A percentile compares a stretch with the other conserved stretches of the same genome.
Evolutionary conservation across 1,139 yeast genomes (phyloP).

Genomic region (Eremothecium sinecaudum): DNA sequence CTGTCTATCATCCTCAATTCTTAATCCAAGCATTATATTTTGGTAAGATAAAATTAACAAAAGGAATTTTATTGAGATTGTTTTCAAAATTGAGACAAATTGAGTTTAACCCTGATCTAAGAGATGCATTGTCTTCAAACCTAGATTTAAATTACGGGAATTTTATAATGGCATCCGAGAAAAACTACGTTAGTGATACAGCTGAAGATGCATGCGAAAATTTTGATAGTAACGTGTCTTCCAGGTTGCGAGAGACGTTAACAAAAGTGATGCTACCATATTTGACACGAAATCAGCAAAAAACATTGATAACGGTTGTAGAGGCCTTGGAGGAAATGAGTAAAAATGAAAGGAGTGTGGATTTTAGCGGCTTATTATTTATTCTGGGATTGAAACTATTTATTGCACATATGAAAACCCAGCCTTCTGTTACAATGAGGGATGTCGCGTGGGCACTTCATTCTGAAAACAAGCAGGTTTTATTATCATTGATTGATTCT

Average conservation of each 20-base stretch:
- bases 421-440: conserved; percentile 55
- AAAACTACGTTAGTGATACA: conserved; percentile 16
- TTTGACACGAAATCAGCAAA: conserved; percentile 84
- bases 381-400: conserved; percentile 64
- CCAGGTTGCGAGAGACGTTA: conserved; percentile 48
- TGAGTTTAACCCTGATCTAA: conserved; percentile 35
- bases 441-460: conserved; percentile 86
- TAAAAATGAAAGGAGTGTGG: conserved; percentile 44
- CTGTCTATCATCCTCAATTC: conserved; percentile 86
- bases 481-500: conserved; percentile 48
- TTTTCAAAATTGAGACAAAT: conserved; percentile 44
- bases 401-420: conserved; percentile 42
- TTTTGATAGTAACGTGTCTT: conserved; percentile 41
- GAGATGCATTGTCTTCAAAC: conserved; percentile 32
- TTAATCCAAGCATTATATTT: conserved; percentile 67
- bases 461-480: conserved; percentile 63
- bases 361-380: conserved; percentile 64
- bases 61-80: conserved; percentile 47
- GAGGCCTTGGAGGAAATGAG: conserved; percentile 52
- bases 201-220: conserved; percentile 36
- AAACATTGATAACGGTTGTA: conserved; percentile 63
- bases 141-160: conserved; percentile 32
- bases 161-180: conserved; percentile 23
- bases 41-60: conserved; percentile 49
- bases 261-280: conserved; percentile 64